These are phyloP conservation scores for Cyathus striatus DNA, from an alignment of 768 basidiomycete species.

Conservation along the genomic window DNA sequence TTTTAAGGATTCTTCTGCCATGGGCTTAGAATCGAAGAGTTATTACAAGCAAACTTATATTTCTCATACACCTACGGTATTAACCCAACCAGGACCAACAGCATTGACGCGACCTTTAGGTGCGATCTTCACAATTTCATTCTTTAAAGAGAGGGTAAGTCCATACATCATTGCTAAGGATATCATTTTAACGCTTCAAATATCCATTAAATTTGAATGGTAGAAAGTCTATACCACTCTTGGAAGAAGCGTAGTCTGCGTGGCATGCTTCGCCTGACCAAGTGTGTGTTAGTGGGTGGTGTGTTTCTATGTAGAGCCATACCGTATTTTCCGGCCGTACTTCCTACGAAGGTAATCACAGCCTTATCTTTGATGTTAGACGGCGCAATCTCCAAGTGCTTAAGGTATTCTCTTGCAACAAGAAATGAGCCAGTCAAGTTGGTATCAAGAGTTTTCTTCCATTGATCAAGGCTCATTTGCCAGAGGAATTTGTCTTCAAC, in stretches of 20 bases:
- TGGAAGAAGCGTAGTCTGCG: constrained; percentile 61
- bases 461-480: constrained; percentile 56
- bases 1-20: constrained; percentile 53
- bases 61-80: constrained; percentile 35
- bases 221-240: constrained; percentile 47
- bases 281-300: not conserved
- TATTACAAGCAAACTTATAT: not conserved
- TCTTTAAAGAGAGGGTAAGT: constrained; percentile 62
- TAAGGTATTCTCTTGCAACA: constrained; percentile 57
- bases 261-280: constrained; percentile 49
- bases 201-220: not conserved
- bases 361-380: constrained; percentile 48
- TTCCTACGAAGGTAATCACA: constrained; percentile 61
- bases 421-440: constrained; percentile 70
- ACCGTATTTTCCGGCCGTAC: constrained; percentile 70
- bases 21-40: constrained; percentile 24
- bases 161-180: constrained; percentile 67
- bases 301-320: constrained; percentile 1
- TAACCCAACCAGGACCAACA: constrained; percentile 66
- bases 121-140: constrained; percentile 76
- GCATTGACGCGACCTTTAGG: constrained; percentile 67
- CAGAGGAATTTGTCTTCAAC: constrained; percentile 41
- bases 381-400: constrained; percentile 31
- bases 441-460: constrained; percentile 54
- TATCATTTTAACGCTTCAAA: no score